Base-by-base conservation (phyloP, 306 rosid genomes). In the Citrullus mucosospermus region DNA sequence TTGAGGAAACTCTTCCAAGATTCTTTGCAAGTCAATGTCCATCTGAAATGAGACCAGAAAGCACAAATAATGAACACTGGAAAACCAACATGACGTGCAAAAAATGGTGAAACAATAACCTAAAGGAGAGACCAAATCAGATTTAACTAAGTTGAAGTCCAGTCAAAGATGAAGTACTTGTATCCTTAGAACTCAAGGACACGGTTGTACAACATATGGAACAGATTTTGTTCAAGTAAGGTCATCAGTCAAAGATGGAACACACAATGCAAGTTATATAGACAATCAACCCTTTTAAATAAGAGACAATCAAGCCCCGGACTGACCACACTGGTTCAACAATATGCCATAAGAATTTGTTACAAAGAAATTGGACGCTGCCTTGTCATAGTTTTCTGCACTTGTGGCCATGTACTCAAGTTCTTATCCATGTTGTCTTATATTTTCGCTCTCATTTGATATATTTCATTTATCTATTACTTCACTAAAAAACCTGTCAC, bases 1-100 rank as follows among this genome's bases (percentile, higher is more conserved):
- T 76, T 22, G 85, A 81, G 85, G 79, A 39, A 41, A 81, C 56
- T 81, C 72, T 46, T 65, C 75, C 60, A 85, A 81, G 56, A 78
- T 80, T 79, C 89, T 84, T 70, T 84, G 89, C 1, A 81, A 81
- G 79, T 77, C 76, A 4, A 78, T 77, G 75, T 87, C 90, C 93
- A 89, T 89, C 88, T 89, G 88, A 85, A 84, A 86, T 86, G 85
- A 85, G 18, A 73, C 48, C 15, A 68, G 59, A 68, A 82, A 61
- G 39, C 78, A 56, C 65, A 84, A 44, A 61, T 73, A 50, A 6
- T 73, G 74, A 63, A 78, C 51, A 78, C 39, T 16, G 63, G 41
- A 59, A 8, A 78, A 53, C 58, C 70, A 75, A 75, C 60, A 46
- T 39, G 58, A 43, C 20, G 74, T 32, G 53, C 61, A 69, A 69